Base-by-base conservation (phyloP, 768 basidiomycete species). In the Leccinum fibrillosum region DNA sequence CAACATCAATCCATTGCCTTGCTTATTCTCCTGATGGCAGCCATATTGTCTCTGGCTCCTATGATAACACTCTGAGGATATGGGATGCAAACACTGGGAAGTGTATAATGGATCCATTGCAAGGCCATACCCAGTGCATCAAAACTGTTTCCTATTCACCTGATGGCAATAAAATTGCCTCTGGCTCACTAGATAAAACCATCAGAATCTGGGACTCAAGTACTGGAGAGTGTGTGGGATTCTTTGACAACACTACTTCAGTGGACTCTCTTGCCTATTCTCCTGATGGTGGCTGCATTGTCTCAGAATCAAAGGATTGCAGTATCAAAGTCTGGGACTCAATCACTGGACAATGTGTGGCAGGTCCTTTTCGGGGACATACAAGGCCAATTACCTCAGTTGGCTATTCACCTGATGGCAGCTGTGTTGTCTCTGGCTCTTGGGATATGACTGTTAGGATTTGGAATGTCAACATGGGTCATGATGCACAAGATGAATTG, bases 81-180 rank as follows among this genome's bases (percentile, higher is more conserved):
- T 69, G 68, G 68, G 10, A 52, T 61, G 50, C 21, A 13, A 35
- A 15, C 3, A 56, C 59, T 54, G 52, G 68, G 1, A 3, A 53
- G 23, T 53, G 58, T 55, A 2, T 62, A 25, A 51, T 53, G 32
- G 58, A 35, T 26, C 64, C 63, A 37, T 2, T 64, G 3, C 12
- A 32, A 3, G 65, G 61, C 1, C 63, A 66, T 3, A 34, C 10
- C 3, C 0, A 0, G 1, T 1, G 1, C 2, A 9, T 65, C 8
- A 7, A 35, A 11, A 51, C 53, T 60, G 54, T 65, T 55, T 58
- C 62, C 55, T 60, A 52, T 71, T 54, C 74, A 34, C 71, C 73
- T 28, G 61, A 69, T 10, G 52, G 63, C 1, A 53, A 32, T 5
- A 35, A 63, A 13, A 8, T 68, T 58, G 58, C n/a, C 10, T 68